Evolutionary conservation across 768 basidiomycete genomes (phyloP).

Genomic region (Calvatia gigantea): DNA sequence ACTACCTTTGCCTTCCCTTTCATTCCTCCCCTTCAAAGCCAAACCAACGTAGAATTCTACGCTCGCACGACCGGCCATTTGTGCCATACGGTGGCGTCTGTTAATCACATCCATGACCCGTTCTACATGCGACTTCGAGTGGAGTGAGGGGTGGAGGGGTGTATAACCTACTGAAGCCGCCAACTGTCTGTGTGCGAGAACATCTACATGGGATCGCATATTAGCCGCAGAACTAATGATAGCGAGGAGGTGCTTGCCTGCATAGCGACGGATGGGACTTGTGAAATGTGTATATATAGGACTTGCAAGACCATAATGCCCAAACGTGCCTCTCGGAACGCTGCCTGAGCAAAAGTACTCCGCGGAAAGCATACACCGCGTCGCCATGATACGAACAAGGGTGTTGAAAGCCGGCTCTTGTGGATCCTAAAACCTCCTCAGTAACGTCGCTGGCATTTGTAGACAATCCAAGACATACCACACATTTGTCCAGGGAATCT

Average conservation of each 20-base stretch:
- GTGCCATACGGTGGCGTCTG: slow-evolving; percentile 90
- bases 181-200: slow-evolving; percentile 92
- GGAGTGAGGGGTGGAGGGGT: slow-evolving; percentile 81
- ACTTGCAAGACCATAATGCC: slow-evolving; percentile 96
- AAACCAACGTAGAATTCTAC: slow-evolving; percentile 98
- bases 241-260: slow-evolving; percentile 49
- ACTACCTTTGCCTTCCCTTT: slow-evolving; percentile 32
- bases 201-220: slow-evolving; percentile 47
- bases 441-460: neutral
- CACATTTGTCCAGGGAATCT: slow-evolving; percentile 79
- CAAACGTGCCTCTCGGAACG: slow-evolving; percentile 87
- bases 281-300: slow-evolving; percentile 99
- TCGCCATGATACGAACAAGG: slow-evolving; percentile 98
- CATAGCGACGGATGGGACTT: slow-evolving; percentile 94
- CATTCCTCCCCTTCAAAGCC: slow-evolving; percentile 71
- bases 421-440: slow-evolving; percentile 54
- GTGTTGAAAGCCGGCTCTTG: slow-evolving; percentile 91
- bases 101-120: slow-evolving; percentile 84
- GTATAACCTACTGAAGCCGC: slow-evolving; percentile 83
- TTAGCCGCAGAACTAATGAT: neutral
- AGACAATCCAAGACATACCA: slow-evolving; percentile 48
- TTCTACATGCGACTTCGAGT: slow-evolving; percentile 87
- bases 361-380: slow-evolving; percentile 95
- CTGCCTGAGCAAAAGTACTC: slow-evolving; percentile 98
- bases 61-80: slow-evolving; percentile 95